Conservation (phyloP, 257 asterid genomes). For the Capsicum chinense region DNA sequence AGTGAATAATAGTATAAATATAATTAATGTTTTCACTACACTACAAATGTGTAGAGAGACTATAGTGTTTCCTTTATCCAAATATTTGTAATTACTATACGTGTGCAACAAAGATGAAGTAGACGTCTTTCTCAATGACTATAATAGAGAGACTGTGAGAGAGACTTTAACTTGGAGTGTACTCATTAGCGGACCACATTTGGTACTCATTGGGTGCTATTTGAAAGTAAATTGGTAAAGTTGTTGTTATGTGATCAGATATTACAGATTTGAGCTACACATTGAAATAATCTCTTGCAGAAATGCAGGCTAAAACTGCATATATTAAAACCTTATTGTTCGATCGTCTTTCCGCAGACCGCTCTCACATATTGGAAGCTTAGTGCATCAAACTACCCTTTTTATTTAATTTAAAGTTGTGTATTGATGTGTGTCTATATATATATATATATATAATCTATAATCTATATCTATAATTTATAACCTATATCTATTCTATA, state of each 20-base stretch:
- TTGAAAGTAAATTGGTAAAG: neutral
- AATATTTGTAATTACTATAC: conserved; percentile 45
- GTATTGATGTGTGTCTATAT: too few species aligned
- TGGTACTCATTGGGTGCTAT: conserved; percentile 32
- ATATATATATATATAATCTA: too few species aligned
- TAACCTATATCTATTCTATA: too few species aligned
- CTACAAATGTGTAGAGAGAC: neutral
- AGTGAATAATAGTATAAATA: neutral
- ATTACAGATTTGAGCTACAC: accelerated
- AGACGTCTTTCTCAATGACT: conserved; percentile 49
- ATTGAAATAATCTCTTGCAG: neutral
- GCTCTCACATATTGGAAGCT: neutral
- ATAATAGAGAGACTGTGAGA: conserved; percentile 26
- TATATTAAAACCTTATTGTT: accelerated
- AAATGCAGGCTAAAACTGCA: neutral
- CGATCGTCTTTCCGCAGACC: neutral
- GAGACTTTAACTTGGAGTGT: conserved; percentile 45
- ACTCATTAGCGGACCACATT: conserved; percentile 43
- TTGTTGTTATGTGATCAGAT: neutral
- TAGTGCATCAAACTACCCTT: neutral
- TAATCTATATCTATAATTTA: too few species aligned
- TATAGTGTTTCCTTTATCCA: conserved; percentile 43
- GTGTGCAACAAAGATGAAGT: conserved; percentile 62
- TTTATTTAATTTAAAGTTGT: neutral
- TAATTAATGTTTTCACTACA: conserved; percentile 8